Evolutionary conservation across 2,329 filamentous ascomycete genomes (phyloP).

Genomic region (Cladophialophora yegresii): DNA sequence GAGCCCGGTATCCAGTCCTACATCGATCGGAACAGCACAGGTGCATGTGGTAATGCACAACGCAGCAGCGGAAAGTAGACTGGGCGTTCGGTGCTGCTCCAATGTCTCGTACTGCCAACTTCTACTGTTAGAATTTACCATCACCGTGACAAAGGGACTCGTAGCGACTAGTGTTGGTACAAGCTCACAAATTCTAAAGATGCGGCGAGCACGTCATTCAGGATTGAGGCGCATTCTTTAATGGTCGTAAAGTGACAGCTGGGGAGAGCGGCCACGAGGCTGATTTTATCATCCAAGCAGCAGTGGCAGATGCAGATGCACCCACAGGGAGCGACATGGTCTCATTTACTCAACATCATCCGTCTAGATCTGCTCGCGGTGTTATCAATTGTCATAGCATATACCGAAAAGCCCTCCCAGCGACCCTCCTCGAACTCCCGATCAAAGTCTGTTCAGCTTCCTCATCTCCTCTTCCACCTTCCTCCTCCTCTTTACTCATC

Average conservation of each 20-base stretch:
- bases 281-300: neutral
- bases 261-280: neutral
- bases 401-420: slow-evolving; percentile 26
- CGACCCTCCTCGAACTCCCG: slow-evolving; percentile 19
- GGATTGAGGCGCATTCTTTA: neutral
- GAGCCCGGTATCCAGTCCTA: no score
- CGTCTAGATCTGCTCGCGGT: neutral
- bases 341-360: neutral
- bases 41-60: no score
- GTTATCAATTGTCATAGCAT: slow-evolving; percentile 24
- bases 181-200: neutral
- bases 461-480: slow-evolving; percentile 50
- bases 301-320: neutral
- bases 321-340: neutral
- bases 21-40: no score
- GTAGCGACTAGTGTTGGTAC: neutral
- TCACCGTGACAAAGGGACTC: neutral
- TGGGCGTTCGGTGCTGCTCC: no score
- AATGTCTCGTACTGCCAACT: no score
- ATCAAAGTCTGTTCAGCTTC: slow-evolving; percentile 51
- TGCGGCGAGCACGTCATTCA: no score
- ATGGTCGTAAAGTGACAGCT: neutral
- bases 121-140: neutral
- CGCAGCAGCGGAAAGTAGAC: no score
- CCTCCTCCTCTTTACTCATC: slow-evolving; percentile 37